Evolutionary conservation across 192 early-diverging fungal species (phyloP).

Genomic region (Jimgerdemannia lactiflua): DNA sequence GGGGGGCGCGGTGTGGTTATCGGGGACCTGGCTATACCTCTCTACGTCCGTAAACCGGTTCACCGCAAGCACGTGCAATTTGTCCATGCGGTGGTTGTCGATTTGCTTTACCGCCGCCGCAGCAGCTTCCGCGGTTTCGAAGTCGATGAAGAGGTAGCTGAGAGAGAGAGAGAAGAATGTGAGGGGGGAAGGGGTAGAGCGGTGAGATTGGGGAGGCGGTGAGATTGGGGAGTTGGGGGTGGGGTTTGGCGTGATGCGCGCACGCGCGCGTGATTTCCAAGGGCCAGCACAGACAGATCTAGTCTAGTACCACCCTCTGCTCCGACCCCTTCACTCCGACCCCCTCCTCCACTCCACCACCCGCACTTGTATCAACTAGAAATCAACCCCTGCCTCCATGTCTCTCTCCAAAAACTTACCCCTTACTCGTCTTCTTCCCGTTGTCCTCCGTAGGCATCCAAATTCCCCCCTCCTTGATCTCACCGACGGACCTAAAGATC

Average conservation of each 20-base stretch:
- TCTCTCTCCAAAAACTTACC: slow-evolving; percentile 39
- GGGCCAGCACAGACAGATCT: too few species aligned
- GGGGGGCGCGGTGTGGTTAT: slow-evolving; percentile 72
- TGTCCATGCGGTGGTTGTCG: slow-evolving; percentile 81
- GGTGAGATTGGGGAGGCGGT: background rate
- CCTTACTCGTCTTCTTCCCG: slow-evolving; percentile 76
- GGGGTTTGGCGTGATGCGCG: too few species aligned
- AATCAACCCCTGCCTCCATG: background rate
- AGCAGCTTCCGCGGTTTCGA: slow-evolving; percentile 84
- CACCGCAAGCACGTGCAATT: slow-evolving; percentile 74
- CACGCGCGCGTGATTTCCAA: too few species aligned
- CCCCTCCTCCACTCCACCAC: too few species aligned
- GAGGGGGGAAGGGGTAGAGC: background rate
- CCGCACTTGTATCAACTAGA: background rate
- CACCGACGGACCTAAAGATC: slow-evolving; percentile 74
- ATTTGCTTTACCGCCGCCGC: slow-evolving; percentile 67
- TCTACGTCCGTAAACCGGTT: slow-evolving; percentile 95
- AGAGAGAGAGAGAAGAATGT: background rate
- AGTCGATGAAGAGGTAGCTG: slow-evolving; percentile 92
- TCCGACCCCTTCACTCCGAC: background rate
- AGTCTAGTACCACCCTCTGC: background rate
- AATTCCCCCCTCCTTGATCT: slow-evolving; percentile 80
- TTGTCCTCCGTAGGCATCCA: slow-evolving; percentile 83
- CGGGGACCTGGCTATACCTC: slow-evolving; percentile 68
- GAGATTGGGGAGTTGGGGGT: background rate